Evolutionary conservation across 164 flowering plant species (phyloP).

Genomic region (Cinnamomum chago): DNA sequence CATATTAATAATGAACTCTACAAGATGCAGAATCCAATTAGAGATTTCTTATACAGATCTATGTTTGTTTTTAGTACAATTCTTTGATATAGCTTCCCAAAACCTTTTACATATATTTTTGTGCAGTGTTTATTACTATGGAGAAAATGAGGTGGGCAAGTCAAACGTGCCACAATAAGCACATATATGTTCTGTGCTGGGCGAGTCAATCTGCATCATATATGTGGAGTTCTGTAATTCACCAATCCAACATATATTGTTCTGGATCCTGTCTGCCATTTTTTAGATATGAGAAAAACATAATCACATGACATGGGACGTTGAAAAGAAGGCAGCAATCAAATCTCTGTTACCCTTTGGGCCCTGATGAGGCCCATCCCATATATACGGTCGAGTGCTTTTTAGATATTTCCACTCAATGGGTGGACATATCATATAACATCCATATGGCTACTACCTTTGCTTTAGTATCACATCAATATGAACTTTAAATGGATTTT

Average conservation of each 20-base stretch:
- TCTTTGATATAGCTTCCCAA: too few species aligned
- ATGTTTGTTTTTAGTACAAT: too few species aligned
- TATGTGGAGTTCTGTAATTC: background rate
- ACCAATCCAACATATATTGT: background rate
- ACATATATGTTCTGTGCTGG: too few species aligned
- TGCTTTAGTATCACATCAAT: background rate
- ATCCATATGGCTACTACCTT: background rate
- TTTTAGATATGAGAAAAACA: constrained; percentile 92
- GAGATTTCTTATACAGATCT: too few species aligned
- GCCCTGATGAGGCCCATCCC: constrained; percentile 16
- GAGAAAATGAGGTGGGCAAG: too few species aligned
- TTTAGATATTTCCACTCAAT: background rate
- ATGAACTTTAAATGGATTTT: background rate
- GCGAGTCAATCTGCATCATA: too few species aligned
- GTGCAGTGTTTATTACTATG: too few species aligned
- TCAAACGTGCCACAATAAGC: too few species aligned
- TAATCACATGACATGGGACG: constrained; percentile 54
- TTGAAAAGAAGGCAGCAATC: constrained; percentile 76
- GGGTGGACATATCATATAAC: background rate
- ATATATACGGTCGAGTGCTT: constrained; percentile 62
- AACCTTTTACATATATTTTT: too few species aligned
- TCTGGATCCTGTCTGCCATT: constrained; percentile 12
- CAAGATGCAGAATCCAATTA: too few species aligned
- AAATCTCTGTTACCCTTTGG: constrained; percentile 81
- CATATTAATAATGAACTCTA: too few species aligned